These are phyloP conservation scores for Peniophora sp. DNA, from an alignment of 1,284 basidiomycete genomes.

Conservation along the genomic window DNA sequence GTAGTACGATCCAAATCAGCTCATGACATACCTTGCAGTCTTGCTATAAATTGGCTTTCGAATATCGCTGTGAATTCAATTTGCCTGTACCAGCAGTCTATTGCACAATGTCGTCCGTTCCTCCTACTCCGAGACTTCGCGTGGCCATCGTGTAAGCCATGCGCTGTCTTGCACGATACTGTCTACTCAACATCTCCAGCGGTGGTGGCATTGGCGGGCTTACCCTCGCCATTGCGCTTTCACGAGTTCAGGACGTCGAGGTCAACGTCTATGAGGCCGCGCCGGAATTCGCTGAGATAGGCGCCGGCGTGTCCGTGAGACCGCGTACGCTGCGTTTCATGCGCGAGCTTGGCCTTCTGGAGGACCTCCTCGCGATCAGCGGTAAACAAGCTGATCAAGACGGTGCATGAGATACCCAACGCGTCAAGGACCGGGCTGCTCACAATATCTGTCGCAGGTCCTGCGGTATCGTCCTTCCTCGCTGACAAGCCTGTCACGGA, in stretches of 20 bases:
- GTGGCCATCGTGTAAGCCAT: too few species aligned
- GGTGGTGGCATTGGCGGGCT: slow-evolving; percentile 43
- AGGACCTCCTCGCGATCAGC: slow-evolving; percentile 31
- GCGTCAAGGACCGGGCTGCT: background rate
- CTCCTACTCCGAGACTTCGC: too few species aligned
- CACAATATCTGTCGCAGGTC: too few species aligned
- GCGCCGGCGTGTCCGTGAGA: slow-evolving; percentile 43
- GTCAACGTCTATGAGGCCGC: slow-evolving; percentile 41
- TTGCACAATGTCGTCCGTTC: too few species aligned
- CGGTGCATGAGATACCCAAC: background rate
- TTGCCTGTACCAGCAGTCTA: too few species aligned
- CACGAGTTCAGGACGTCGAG: slow-evolving; percentile 29
- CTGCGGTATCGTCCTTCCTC: too few species aligned
- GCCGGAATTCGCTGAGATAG: slow-evolving; percentile 38
- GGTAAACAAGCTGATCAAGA: slow-evolving; percentile 24
- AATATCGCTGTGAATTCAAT: too few species aligned
- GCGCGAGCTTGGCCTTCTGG: slow-evolving; percentile 28
- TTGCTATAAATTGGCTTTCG: too few species aligned
- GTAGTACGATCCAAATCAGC: too few species aligned
- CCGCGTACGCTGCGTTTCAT: slow-evolving; percentile 34
- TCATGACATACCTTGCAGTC: too few species aligned
- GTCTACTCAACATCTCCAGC: slow-evolving; percentile 17
- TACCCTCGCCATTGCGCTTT: slow-evolving; percentile 34
- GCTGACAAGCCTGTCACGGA: too few species aligned
- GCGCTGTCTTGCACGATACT: too few species aligned